phyloP scores from a whole-genome alignment of 768 basidiomycete genomes.

The Tulasnella sp. region DNA sequence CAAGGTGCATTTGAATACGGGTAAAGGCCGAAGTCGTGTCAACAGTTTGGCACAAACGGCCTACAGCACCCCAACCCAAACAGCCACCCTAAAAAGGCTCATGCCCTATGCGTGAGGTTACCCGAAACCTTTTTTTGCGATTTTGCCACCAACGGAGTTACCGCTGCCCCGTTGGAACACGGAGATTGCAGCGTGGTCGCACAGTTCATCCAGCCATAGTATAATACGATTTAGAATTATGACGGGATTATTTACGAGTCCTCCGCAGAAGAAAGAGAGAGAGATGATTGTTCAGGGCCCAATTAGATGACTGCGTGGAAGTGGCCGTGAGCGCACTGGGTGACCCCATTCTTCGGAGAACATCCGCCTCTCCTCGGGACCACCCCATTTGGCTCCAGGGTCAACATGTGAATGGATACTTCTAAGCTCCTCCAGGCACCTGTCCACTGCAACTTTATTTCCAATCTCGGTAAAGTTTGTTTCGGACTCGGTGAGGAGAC shows the following conservation, averaged over 20 bases:
- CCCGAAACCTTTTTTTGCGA: background rate
- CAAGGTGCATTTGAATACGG: constrained; percentile 29
- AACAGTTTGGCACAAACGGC: constrained; percentile 30
- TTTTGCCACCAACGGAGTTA: too few species aligned
- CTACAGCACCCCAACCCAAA: constrained; percentile 29
- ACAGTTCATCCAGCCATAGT: too few species aligned
- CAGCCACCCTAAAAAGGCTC: constrained; percentile 27
- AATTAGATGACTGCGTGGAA: background rate
- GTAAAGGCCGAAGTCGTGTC: constrained; percentile 27
- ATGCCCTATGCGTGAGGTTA: constrained; percentile 30
- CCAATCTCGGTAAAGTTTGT: background rate
- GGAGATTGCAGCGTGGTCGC: too few species aligned
- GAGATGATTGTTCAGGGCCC: background rate
- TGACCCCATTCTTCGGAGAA: background rate
- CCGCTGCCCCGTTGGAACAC: too few species aligned
- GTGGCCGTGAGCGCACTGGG: background rate
- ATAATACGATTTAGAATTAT: too few species aligned
- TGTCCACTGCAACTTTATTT: background rate
- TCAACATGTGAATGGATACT: background rate
- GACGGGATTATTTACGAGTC: too few species aligned
- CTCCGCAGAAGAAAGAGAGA: too few species aligned
- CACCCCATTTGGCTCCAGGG: background rate
- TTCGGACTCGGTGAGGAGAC: background rate
- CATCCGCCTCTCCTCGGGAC: background rate
- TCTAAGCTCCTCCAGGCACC: background rate